Conservation (phyloP, 2,329 filamentous ascomycete genomes). For the Alternaria sp. region DNA sequence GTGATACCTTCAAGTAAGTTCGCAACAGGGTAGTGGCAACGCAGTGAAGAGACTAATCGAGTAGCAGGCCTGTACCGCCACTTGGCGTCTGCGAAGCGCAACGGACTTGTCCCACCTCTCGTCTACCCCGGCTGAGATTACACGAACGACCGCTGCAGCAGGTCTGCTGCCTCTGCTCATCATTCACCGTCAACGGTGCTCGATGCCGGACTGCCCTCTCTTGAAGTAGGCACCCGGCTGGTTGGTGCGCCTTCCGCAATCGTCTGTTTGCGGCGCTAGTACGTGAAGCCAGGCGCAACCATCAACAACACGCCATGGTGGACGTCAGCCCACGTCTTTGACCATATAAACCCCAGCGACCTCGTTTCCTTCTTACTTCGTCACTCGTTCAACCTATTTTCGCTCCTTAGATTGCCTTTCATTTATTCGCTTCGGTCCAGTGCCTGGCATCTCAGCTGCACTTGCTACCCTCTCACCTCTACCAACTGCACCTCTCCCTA, state of each 20-base stretch:
- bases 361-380: conserved; percentile 3
- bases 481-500: conserved; percentile 4
- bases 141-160: neutral
- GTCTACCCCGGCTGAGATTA: neutral
- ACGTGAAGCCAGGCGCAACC: conserved; percentile 17
- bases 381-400: neutral
- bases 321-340: conserved; percentile 6
- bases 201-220: neutral
- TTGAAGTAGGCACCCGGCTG: neutral
- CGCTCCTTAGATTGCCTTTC: conserved; percentile 9
- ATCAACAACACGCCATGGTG: conserved; percentile 15
- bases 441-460: conserved; percentile 29
- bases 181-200: neutral
- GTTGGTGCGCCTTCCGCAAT: conserved; percentile 1
- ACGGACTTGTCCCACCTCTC: neutral
- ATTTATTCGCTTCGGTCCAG: conserved; percentile 12
- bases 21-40: conserved; percentile 1
- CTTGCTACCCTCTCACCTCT: conserved; percentile 14
- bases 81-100: neutral
- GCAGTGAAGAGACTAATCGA: neutral
- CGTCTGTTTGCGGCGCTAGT: conserved; percentile 17
- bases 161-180: neutral
- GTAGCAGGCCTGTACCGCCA: neutral
- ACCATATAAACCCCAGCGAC: conserved; percentile 16
- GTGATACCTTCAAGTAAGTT: conserved; percentile 10